Percentiles rank a stretch among this genome's conserved stretches.
Evolutionary conservation across 495 filamentous ascomycete species (phyloP).

Genomic region (Tetracladium marchalianum): DNA sequence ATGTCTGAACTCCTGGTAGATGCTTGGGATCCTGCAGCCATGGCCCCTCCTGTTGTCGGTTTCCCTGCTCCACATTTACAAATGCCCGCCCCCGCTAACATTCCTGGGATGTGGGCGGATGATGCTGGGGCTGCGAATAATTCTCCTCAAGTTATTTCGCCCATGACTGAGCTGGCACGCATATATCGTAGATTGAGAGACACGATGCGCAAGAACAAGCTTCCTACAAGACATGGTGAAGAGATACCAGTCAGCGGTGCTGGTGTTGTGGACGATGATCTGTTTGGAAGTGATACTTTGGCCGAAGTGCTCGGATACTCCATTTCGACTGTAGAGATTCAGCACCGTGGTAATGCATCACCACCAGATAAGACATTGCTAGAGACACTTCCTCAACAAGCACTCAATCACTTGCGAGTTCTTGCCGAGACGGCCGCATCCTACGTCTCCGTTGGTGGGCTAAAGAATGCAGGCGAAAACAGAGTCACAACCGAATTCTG

Average conservation of each 20-base stretch:
- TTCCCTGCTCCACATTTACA: neutral
- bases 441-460: constrained; percentile 67
- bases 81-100: neutral
- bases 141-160: constrained; percentile 27
- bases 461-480: constrained; percentile 48
- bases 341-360: constrained; percentile 76
- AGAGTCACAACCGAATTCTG: constrained; percentile 57
- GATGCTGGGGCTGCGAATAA: neutral
- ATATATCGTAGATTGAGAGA: constrained; percentile 74
- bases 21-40: constrained; percentile 15
- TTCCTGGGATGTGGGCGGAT: constrained; percentile 6
- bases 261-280: constrained; percentile 9
- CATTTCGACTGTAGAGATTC: constrained; percentile 86
- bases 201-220: constrained; percentile 62
- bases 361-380: constrained; percentile 66
- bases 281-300: constrained; percentile 27
- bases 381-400: constrained; percentile 74
- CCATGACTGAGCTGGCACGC: constrained; percentile 62
- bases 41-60: neutral
- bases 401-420: constrained; percentile 81
- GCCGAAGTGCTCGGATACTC: constrained; percentile 71
- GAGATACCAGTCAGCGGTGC: constrained; percentile 2
- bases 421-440: constrained; percentile 80
- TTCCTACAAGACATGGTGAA: constrained; percentile 37
- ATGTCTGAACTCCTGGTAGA: constrained; percentile 35